Evolutionary conservation across 1,284 basidiomycete genomes (phyloP).

Genomic region (Pseudozyma thailandica): DNA sequence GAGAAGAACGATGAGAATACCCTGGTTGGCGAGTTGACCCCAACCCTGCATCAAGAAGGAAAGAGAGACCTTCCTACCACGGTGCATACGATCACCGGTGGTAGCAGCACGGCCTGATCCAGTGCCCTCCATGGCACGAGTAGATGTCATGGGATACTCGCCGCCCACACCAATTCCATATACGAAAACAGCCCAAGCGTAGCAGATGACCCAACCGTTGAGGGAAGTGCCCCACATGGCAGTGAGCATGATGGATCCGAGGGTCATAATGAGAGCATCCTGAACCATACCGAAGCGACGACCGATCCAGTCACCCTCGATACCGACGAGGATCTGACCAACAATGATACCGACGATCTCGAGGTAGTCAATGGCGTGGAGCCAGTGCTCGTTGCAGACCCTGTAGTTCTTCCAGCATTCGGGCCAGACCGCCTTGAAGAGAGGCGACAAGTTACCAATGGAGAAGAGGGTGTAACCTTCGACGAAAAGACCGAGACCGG

Average conservation of each 20-base stretch:
- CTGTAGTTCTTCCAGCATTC: conserved; percentile 70
- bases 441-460: conserved; percentile 70
- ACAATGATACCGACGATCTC: conserved; percentile 72
- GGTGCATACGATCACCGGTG: conserved; percentile 72
- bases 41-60: conserved; percentile 73
- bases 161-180: conserved; percentile 71
- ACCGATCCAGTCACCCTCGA: conserved; percentile 74
- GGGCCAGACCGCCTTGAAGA: conserved; percentile 72
- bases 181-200: conserved; percentile 71
- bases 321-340: conserved; percentile 72
- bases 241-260: conserved; percentile 73
- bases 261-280: conserved; percentile 68
- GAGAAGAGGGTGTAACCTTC: conserved; percentile 72
- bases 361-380: conserved; percentile 70
- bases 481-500: conserved; percentile 72
- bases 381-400: conserved; percentile 70
- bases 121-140: conserved; percentile 71
- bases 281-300: conserved; percentile 71
- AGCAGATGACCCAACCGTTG: conserved; percentile 73
- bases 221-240: conserved; percentile 72
- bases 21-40: conserved; percentile 73
- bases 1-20: conserved; percentile 71
- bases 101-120: conserved; percentile 67
- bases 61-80: conserved; percentile 72
- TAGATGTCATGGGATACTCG: conserved; percentile 73